These are phyloP conservation scores for Cercospora sp. DNA, from an alignment of 2,329 filamentous ascomycete species.

Conservation along the genomic window DNA sequence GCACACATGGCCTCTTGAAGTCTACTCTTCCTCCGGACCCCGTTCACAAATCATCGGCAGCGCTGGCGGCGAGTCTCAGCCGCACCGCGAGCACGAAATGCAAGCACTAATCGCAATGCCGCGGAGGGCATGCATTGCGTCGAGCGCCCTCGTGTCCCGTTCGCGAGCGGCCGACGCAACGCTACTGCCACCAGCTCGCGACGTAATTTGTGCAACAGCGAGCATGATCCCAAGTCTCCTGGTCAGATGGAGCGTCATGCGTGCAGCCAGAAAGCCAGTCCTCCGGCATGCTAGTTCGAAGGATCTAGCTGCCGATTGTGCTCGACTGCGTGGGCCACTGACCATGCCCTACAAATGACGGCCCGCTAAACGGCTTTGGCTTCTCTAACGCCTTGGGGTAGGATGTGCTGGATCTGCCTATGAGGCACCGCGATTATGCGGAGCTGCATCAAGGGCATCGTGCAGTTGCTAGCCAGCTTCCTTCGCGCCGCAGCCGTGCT, in stretches of 20 bases:
- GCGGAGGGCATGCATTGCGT: neutral
- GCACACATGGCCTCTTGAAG: neutral
- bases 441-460: neutral
- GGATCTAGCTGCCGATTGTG: slow-evolving; percentile 9
- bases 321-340: neutral
- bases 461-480: slow-evolving; percentile 8
- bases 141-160: neutral
- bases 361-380: neutral
- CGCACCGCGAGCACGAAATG: neutral
- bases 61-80: neutral
- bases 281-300: slow-evolving; percentile 8
- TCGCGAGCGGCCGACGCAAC: neutral
- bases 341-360: slow-evolving; percentile 1
- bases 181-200: neutral
- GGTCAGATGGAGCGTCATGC: neutral
- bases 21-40: neutral
- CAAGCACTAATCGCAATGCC: neutral
- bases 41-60: neutral
- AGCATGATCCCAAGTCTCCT: neutral
- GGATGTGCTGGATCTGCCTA: slow-evolving; percentile 4
- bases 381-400: slow-evolving; percentile 8
- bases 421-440: neutral
- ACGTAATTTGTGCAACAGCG: slow-evolving; percentile 7
- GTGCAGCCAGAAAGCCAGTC: neutral
- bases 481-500: slow-evolving; percentile 9